phyloP scores from a whole-genome alignment of 441 rosid genomes.

The Adansonia rubrostipa region DNA sequence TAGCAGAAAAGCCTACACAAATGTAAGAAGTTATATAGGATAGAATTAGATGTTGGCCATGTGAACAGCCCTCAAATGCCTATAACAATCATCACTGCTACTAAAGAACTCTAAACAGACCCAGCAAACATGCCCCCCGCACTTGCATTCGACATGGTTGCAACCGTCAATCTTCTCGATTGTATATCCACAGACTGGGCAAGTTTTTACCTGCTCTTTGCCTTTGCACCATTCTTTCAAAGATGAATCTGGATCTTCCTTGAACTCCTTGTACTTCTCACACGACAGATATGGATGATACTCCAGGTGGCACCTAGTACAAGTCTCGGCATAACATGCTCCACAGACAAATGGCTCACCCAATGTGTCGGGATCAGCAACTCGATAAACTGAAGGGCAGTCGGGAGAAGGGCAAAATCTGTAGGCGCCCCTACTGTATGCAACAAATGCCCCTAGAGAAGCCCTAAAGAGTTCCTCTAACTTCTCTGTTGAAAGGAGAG shows the following conservation, averaged over 20 bases:
- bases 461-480: conserved; percentile 85
- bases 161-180: conserved; percentile 92
- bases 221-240: conserved; percentile 79
- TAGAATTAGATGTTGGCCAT: conserved; percentile 36
- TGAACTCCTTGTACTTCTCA: conserved; percentile 65
- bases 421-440: conserved; percentile 63
- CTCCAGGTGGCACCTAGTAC: conserved; percentile 82
- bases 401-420: conserved; percentile 93
- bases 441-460: conserved; percentile 64
- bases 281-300: conserved; percentile 77
- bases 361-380: conserved; percentile 42
- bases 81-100: conserved; percentile 61
- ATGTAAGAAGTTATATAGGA: background rate
- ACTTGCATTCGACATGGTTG: conserved; percentile 77
- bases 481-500: conserved; percentile 62
- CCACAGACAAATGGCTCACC: conserved; percentile 73
- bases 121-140: conserved; percentile 91
- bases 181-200: conserved; percentile 66
- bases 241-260: conserved; percentile 83
- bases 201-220: conserved; percentile 66
- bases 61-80: conserved; percentile 59
- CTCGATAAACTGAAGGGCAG: conserved; percentile 80
- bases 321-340: conserved; percentile 77
- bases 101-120: conserved; percentile 55
- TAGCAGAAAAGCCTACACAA: background rate